phyloP scores from a whole-genome alignment of 2,329 filamentous ascomycete genomes.

The Fusarium lateritium region DNA sequence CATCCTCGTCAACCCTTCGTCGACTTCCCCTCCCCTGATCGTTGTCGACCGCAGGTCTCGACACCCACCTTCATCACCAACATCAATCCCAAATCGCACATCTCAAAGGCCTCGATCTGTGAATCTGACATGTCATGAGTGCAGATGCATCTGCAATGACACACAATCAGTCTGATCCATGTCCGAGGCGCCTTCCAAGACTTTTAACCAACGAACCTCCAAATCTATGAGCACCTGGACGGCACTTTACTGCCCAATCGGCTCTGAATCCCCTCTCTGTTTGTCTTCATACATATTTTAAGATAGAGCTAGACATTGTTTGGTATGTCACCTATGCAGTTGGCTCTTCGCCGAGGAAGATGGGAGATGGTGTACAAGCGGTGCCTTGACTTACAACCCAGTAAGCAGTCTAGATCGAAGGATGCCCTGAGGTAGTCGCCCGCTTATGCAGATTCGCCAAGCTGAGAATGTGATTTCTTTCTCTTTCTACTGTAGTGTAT shows the following conservation, averaged over 20 bases:
- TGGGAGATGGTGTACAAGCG: constrained; percentile 12
- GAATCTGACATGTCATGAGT: neutral
- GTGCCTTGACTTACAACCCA: constrained; percentile 4
- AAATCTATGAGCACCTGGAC: neutral
- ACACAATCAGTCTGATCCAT: neutral
- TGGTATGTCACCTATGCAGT: constrained; percentile 3
- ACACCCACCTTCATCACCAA: neutral
- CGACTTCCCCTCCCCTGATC: neutral
- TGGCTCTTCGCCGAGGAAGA: neutral
- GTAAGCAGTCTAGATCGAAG: constrained; percentile 1
- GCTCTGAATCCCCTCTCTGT: neutral
- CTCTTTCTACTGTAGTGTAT: neutral
- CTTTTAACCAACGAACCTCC: neutral
- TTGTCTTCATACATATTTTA: neutral
- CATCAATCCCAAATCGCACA: neutral
- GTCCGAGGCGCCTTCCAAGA: neutral
- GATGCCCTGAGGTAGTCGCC: neutral
- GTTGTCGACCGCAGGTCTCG: neutral
- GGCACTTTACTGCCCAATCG: neutral
- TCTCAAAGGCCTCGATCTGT: neutral
- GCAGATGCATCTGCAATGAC: constrained; percentile 2
- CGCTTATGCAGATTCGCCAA: neutral
- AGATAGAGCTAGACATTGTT: neutral
- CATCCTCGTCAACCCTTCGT: neutral
- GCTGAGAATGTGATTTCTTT: too few relatives aligned